Evolutionary conservation across 2,329 filamentous ascomycete species (phyloP).

Genomic region (Alternaria brassicae): DNA sequence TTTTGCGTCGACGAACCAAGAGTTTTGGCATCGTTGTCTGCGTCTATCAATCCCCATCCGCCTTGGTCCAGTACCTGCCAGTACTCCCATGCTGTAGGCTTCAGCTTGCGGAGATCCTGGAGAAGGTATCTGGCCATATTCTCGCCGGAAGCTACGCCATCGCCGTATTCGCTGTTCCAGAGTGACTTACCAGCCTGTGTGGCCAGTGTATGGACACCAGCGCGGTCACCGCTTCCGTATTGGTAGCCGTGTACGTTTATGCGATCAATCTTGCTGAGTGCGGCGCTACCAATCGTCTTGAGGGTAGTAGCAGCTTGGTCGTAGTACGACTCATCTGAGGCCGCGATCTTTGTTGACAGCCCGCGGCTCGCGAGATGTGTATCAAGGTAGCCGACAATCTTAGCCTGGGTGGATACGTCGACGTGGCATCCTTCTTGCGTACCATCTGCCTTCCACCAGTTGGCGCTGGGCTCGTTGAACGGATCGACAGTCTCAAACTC

Average conservation of each 20-base stretch:
- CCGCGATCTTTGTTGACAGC: constrained; percentile 6
- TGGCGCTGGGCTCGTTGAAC: constrained; percentile 16
- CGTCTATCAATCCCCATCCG: constrained; percentile 12
- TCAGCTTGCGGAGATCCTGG: constrained; percentile 10
- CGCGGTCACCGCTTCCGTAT: constrained; percentile 7
- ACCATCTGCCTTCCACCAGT: constrained; percentile 19
- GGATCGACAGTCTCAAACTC: constrained; percentile 13
- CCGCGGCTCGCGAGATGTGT: constrained; percentile 8
- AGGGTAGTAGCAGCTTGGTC: constrained; percentile 12
- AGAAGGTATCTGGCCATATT: constrained; percentile 8
- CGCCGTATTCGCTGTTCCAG: constrained; percentile 17
- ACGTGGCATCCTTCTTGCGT: constrained; percentile 17
- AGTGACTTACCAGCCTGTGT: constrained; percentile 2
- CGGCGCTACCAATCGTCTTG: constrained; percentile 9
- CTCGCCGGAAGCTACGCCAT: constrained; percentile 6
- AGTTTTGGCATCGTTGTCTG: constrained; percentile 14
- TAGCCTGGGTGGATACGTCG: constrained; percentile 9
- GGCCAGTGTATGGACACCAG: constrained; percentile 4
- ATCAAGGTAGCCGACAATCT: constrained; percentile 9
- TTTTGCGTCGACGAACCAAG: constrained; percentile 11
- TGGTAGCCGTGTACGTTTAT: constrained; percentile 17
- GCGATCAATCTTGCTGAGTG: constrained; percentile 10
- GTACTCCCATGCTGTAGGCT: constrained; percentile 14
- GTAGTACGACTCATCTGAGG: constrained; percentile 17
- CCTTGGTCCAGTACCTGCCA: constrained; percentile 14